Evolutionary conservation across 495 filamentous ascomycete species (phyloP).

Genomic region (Penicillium manginii): DNA sequence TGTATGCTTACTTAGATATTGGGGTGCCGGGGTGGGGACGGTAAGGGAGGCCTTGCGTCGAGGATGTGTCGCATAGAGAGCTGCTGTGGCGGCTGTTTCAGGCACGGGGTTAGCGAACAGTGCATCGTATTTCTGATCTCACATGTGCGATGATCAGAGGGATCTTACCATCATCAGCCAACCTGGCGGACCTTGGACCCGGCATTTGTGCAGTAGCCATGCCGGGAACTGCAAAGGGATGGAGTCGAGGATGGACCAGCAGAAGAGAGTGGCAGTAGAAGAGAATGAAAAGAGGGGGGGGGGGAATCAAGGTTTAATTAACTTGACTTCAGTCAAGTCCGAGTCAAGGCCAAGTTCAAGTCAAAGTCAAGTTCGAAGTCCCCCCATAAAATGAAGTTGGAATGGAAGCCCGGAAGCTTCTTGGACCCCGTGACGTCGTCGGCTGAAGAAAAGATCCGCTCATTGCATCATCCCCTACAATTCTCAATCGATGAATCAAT

Average conservation of each 20-base stretch:
- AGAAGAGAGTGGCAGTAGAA: not conserved
- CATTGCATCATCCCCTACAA: slow-evolving; percentile 29
- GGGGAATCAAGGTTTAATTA: not conserved
- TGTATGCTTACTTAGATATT: slow-evolving; percentile 28
- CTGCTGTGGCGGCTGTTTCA: slow-evolving; percentile 55
- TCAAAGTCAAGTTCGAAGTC: too few relatives aligned
- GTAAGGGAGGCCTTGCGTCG: slow-evolving; percentile 41
- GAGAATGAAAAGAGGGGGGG: not conserved
- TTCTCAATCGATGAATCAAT: slow-evolving; percentile 23
- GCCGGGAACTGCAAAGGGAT: slow-evolving; percentile 4
- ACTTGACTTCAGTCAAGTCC: too few relatives aligned
- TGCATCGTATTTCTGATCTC: too few relatives aligned
- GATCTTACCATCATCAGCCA: slow-evolving; percentile 48
- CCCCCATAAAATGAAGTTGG: slow-evolving; percentile 13
- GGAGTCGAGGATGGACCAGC: not conserved
- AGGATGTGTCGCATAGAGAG: slow-evolving; percentile 53
- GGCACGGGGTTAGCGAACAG: slow-evolving; percentile 4
- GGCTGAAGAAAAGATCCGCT: slow-evolving; percentile 22
- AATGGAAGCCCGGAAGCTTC: slow-evolving; percentile 33
- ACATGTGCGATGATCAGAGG: not conserved
- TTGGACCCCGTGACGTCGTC: slow-evolving; percentile 29
- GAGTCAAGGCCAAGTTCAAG: not conserved
- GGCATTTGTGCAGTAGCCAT: slow-evolving; percentile 42
- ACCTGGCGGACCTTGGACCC: slow-evolving; percentile 34
- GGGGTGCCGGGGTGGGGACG: slow-evolving; percentile 16